Evolutionary conservation across 129 eudicot genomes (phyloP), one percentile per base, ranked within the genome.

Genomic region (Kitagawia praeruptora): DNA sequence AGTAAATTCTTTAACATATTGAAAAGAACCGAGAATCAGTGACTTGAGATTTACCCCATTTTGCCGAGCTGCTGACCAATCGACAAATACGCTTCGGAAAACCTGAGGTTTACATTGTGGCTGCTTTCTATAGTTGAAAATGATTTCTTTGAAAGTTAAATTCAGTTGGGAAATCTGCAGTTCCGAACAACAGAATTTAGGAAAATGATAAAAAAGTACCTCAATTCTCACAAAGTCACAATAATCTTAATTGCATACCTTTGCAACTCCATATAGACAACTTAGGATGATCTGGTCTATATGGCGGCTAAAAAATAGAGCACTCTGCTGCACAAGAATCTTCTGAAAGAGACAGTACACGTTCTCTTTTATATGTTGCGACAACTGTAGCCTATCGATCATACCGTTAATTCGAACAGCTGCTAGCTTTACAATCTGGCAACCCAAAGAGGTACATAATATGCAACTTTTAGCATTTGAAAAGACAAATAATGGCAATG

Each of bases 361-460:
- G 39, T 84, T 85, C 83, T 96, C 99, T 77, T 95, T 90, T 78
- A 90, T 85, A 78, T 92, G 89, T 85, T 90, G 96, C 14, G 98
- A 86, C 76, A 90, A 56, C 81, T 90, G 97, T 66, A 96, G 85
- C 87, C 91, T 88, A 78, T 96, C 99, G 37, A 92, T 87, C 99
- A 96, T 96, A 34, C 98, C 96, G 67, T 92, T 96, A 78, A 96
- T 96, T 88, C 99, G 93, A 28, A 96, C 98, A 78, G 99, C 99
- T 66, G 97, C 99, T 85, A 96, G 78, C 90, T 96, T 96, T 74
- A 89, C 86, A 66, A 91, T 96, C 99, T 96, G 79, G 82, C 12
- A 75, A 67, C 70, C 70, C 14, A 66, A 41, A 11, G 82, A 14
- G 25, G 27, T 51, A 61, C 34, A 61, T n/a, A 49, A 61, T 41